Evolutionary conservation across 495 filamentous ascomycete species (phyloP).

Genomic region (Neurospora sp.): DNA sequence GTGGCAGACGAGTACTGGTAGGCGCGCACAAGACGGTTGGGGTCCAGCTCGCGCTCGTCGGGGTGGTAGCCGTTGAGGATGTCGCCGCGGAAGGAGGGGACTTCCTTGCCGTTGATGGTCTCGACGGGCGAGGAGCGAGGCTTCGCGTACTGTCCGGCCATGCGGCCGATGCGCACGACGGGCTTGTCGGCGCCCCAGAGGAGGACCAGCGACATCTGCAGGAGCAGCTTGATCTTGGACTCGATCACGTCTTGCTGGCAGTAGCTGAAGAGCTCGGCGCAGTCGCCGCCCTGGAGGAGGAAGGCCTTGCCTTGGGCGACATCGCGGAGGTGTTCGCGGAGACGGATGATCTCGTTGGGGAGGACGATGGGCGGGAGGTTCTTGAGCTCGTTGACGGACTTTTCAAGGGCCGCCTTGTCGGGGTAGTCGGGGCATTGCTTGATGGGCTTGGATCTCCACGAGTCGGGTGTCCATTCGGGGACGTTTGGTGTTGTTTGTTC

Average conservation of each 20-base stretch:
- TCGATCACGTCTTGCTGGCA: constrained; percentile 84
- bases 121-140: constrained; percentile 85
- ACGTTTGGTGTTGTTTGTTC: neutral
- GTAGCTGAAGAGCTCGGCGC: constrained; percentile 95
- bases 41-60: constrained; percentile 67
- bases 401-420: constrained; percentile 51
- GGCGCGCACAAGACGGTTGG: constrained; percentile 71
- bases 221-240: constrained; percentile 87
- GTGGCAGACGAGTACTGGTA: constrained; percentile 95
- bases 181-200: constrained; percentile 86
- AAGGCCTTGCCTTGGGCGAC: constrained; percentile 90
- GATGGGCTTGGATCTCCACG: constrained; percentile 86
- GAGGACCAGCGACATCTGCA: constrained; percentile 92
- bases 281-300: constrained; percentile 92
- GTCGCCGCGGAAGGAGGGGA: constrained; percentile 87
- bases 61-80: constrained; percentile 82
- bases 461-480: constrained; percentile 46
- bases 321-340: constrained; percentile 68
- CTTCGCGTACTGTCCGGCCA: constrained; percentile 97
- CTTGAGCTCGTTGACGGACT: constrained; percentile 59
- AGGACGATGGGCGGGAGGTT: constrained; percentile 84
- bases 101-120: constrained; percentile 63
- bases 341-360: constrained; percentile 68
- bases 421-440: constrained; percentile 81
- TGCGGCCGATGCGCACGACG: constrained; percentile 87